Percentiles rank a stretch among this genome's conserved stretches.
These are phyloP conservation scores for Berberis thunbergii DNA, from an alignment of 164 flowering plant genomes.

Conservation along the genomic window DNA sequence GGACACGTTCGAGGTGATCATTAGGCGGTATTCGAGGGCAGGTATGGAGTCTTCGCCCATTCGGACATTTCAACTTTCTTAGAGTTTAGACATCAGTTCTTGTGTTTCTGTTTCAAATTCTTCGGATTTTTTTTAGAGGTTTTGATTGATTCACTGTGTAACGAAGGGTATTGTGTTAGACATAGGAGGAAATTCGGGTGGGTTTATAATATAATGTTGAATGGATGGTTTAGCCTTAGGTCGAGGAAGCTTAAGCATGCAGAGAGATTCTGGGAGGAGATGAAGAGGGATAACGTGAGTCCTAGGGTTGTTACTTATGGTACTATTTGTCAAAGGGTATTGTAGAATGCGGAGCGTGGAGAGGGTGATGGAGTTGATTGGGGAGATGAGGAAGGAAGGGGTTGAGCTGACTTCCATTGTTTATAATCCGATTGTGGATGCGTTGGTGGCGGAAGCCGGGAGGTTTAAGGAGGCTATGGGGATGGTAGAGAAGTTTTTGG, in stretches of 20 bases:
- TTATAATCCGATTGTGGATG: conserved; percentile 69
- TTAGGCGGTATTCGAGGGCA: conserved; percentile 62
- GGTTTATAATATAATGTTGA: conserved; percentile 57
- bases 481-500: conserved; percentile 39
- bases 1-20: conserved; percentile 40
- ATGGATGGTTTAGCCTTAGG: conserved; percentile 55
- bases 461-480: conserved; percentile 58
- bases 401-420: conserved; percentile 54
- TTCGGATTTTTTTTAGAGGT: conserved; percentile 34
- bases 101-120: conserved; percentile 10
- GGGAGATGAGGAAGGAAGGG: conserved; percentile 55
- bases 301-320: conserved; percentile 63
- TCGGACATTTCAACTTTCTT: conserved; percentile 52
- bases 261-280: conserved; percentile 48
- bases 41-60: conserved; percentile 50
- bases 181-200: conserved; percentile 21
- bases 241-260: conserved; percentile 51
- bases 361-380: conserved; percentile 54
- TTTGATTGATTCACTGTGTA: conserved; percentile 68
- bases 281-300: conserved; percentile 42
- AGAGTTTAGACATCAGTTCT: conserved; percentile 13
- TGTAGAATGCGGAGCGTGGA: conserved; percentile 60
- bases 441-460: conserved; percentile 52
- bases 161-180: conserved; percentile 59
- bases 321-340: conserved; percentile 71